These are phyloP conservation scores for Colletotrichum liriopes DNA, from an alignment of 2,329 filamentous ascomycete species.

Conservation along the genomic window DNA sequence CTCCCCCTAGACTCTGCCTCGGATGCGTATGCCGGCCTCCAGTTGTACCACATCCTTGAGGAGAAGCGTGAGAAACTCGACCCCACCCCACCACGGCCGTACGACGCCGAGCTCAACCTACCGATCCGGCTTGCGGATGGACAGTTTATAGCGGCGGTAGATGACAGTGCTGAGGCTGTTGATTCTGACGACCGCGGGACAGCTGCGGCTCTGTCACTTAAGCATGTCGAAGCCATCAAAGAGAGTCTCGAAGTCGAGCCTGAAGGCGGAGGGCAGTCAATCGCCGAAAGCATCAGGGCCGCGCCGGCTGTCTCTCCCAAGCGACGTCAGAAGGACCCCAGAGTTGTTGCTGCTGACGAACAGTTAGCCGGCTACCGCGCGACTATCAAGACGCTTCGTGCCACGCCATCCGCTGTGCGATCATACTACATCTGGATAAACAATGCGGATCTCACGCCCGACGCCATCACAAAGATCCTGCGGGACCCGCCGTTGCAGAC, in stretches of 20 bases:
- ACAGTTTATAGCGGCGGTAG: slow-evolving; percentile 48
- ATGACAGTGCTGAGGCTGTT: slow-evolving; percentile 51
- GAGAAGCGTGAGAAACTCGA: slow-evolving; percentile 75
- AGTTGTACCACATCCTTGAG: slow-evolving; percentile 82
- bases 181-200: slow-evolving; percentile 48
- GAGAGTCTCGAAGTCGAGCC: slow-evolving; percentile 48
- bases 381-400: slow-evolving; percentile 47
- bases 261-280: slow-evolving; percentile 40
- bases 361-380: slow-evolving; percentile 56
- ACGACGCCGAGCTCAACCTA: slow-evolving; percentile 75
- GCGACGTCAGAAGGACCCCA: slow-evolving; percentile 54
- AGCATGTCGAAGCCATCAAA: slow-evolving; percentile 16
- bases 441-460: slow-evolving; percentile 64
- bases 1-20: slow-evolving; percentile 77
- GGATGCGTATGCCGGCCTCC: slow-evolving; percentile 85
- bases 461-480: slow-evolving; percentile 68
- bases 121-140: slow-evolving; percentile 73
- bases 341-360: slow-evolving; percentile 61
- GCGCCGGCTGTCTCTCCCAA: slow-evolving; percentile 25
- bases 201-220: slow-evolving; percentile 8
- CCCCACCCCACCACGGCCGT: slow-evolving; percentile 80
- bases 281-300: slow-evolving; percentile 39
- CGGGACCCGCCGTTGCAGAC: slow-evolving; percentile 72
- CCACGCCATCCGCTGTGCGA: slow-evolving; percentile 59
- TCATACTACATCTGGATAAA: slow-evolving; percentile 77